Evolutionary conservation across 2,329 filamentous ascomycete genomes (phyloP), one percentile per base, ranked within the genome.

Genomic region (Xylaria sp.): DNA sequence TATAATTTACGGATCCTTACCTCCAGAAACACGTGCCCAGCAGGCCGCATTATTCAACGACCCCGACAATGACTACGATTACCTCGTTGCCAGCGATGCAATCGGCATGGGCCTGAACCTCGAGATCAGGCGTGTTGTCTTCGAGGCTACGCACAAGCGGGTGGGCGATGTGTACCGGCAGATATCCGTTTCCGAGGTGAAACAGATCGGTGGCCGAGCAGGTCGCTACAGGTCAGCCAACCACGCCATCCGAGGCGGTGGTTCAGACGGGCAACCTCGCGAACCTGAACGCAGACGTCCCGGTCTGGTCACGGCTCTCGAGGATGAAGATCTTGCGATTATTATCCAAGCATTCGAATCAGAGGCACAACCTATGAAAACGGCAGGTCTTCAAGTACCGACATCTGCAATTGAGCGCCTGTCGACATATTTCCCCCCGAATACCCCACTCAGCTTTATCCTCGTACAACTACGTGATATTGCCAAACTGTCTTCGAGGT

Each of bases 91-190:
- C 9, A 98, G 94, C 75, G 94, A 98, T 81, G 96, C 96, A 56
- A 95, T 99, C 71, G 96, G 96, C 46, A 98, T 99, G 95, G 96
- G 97, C 0, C 84, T 99, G 25, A 99, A 99, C 77, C 82, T 99
- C 79, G 94, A 90, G 81, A 94, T 98, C 78, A 96, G 94, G 78
- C 92, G 97, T 32, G 88, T 99, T 70, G 88, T 99, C 63, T 96
- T 99, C 73, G 93, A 97, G 76, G 86, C 91, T 0, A 86, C 90
- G 1, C 82, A 85, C 69, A 99, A 98, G 79, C 91, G 87, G 73
- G 87, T 94, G 70, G 91, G 91, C 1, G 77, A 74, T 0, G 81
- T 83, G 5, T 84, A 86, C 37, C 84, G 88, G 18, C 81, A 84
- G 3, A 84, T 99, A 28, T 83, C 86, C 0, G 85, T 92, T 2